Evolutionary conservation across 2,329 filamentous ascomycete genomes (phyloP), one percentile per base, ranked within the genome.

Genomic region (Aspergillus thermomutatus): DNA sequence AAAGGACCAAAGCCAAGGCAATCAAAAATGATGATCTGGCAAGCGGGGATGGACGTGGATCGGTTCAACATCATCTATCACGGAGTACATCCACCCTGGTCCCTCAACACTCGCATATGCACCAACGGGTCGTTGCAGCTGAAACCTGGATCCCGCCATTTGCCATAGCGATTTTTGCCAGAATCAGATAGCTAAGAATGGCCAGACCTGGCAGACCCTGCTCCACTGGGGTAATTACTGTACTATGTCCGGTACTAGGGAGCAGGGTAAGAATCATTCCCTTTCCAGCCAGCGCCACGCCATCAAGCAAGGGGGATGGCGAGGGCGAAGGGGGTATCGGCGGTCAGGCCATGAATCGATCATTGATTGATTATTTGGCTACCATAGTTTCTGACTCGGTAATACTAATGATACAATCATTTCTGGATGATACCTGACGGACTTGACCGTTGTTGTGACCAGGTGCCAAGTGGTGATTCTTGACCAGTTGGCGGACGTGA

Each of bases 91-190:
- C 50, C 45, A 43, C 52, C 56, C 56, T 45, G 28, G 51, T 41
- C 45, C 56, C 11, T 46, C 43, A 46, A 53, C 52, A 59, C 56
- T 59, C 60, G 61, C 60, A 64, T 64, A 64, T 65, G 63, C 63
- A 65, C 52, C 56, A 14, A 62, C 62, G 63, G 63, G 58, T 62
- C 52, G 61, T 56, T 64, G 63, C 63, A 64, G 63, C 58, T 64
- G 63, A 65, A 64, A 64, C 62, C 50, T 31, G 51, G 55, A 51
- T 53, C 49, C 54, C 49, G 53, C 48, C 49, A 41, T 46, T 46
- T 40, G 48, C 45, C 43, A 41, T n/a, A n/a, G n/a, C n/a, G n/a
- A n/a, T n/a, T n/a, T n/a, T n/a, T n/a, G n/a, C n/a, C n/a, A n/a
- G n/a, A n/a, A n/a, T n/a, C n/a, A n/a, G n/a, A n/a, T n/a, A n/a